These are phyloP conservation scores for Falciphora oryzae DNA, from an alignment of 2,329 filamentous ascomycete species.

Conservation along the genomic window DNA sequence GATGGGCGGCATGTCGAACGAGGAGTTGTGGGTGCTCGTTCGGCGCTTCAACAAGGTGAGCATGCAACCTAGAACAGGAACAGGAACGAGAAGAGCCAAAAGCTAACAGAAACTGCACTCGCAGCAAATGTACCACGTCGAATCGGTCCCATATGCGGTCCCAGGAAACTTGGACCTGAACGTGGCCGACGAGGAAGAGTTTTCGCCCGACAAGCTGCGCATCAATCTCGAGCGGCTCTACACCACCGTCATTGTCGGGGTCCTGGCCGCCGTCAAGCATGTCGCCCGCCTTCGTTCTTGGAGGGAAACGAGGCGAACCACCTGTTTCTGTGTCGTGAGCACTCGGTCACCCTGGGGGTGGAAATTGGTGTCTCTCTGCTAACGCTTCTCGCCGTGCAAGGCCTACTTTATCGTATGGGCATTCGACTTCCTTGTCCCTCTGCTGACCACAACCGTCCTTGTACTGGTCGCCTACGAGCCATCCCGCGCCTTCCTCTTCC, in stretches of 20 bases:
- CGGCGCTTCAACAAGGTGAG: constrained; percentile 67
- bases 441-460: constrained; percentile 53
- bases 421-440: constrained; percentile 63
- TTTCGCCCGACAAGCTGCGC: constrained; percentile 76
- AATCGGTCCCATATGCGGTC: constrained; percentile 52
- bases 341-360: too few species aligned
- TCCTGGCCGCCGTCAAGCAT: constrained; percentile 66
- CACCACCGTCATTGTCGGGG: constrained; percentile 66
- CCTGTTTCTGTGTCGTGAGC: constrained; percentile 50
- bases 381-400: constrained; percentile 13
- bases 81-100: not conserved
- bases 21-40: constrained; percentile 67
- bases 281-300: constrained; percentile 72
- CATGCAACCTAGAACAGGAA: not conserved
- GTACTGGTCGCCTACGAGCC: constrained; percentile 61
- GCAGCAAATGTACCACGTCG: constrained; percentile 58
- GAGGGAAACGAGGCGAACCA: constrained; percentile 65
- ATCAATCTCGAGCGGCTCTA: constrained; percentile 75
- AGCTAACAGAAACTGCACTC: constrained; percentile 8
- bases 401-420: constrained; percentile 60
- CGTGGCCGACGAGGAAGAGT: constrained; percentile 75
- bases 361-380: constrained; percentile 31
- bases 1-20: constrained; percentile 63
- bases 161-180: constrained; percentile 72
- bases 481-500: constrained; percentile 61